Conservation (phyloP, 345 rosid species). For the Eucalyptus coolabah region DNA sequence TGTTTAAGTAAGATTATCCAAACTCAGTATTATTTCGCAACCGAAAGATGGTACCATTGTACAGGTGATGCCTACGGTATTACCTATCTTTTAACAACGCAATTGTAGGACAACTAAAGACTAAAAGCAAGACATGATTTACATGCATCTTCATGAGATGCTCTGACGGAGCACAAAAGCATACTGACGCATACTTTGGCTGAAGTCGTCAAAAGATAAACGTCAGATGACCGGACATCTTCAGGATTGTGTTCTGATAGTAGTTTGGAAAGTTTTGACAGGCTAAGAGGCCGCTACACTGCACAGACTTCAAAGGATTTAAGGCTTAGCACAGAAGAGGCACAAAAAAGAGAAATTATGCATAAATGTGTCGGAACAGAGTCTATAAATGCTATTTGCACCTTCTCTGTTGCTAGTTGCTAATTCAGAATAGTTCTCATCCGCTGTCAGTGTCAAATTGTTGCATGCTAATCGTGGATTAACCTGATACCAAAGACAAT, state of each 20-base stretch:
- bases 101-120: no score
- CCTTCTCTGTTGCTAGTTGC: background rate
- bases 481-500: background rate
- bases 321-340: background rate
- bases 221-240: no score
- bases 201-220: no score
- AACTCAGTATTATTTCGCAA: no score
- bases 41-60: no score
- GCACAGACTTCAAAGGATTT: background rate
- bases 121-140: no score
- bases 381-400: background rate
- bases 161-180: no score
- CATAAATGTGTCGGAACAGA: background rate
- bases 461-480: conserved; percentile 23
- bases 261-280: background rate
- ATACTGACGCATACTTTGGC: no score
- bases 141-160: no score
- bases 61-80: no score
- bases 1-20: no score
- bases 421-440: background rate
- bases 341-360: background rate
- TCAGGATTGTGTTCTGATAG: background rate
- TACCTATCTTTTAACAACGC: no score
- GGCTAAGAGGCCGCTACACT: background rate
- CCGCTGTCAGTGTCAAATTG: background rate